Evolutionary conservation across 176 grass and related monocot genomes (phyloP).

Genomic region (Ensete glaucum): DNA sequence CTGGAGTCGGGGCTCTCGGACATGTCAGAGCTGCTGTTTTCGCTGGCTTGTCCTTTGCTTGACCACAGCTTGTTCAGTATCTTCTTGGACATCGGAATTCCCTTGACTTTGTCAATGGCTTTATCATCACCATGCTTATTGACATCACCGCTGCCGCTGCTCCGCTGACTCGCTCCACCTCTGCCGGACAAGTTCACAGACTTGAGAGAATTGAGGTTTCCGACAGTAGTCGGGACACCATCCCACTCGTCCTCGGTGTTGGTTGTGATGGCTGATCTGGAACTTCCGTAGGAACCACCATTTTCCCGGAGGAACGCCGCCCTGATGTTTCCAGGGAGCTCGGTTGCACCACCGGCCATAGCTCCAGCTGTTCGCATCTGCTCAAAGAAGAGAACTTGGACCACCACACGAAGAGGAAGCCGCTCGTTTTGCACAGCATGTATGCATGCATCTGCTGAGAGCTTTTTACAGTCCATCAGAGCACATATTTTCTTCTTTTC

Average conservation of each 20-base stretch:
- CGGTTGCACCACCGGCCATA: slow-evolving; percentile 17
- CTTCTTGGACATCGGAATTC: slow-evolving; percentile 72
- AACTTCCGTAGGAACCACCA: slow-evolving; percentile 76
- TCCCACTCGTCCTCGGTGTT: slow-evolving; percentile 64
- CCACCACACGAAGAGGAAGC: slow-evolving; percentile 85
- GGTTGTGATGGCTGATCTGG: slow-evolving; percentile 70
- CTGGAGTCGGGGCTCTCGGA: slow-evolving; percentile 69
- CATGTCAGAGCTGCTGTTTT: slow-evolving; percentile 79
- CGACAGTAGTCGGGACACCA: slow-evolving; percentile 36
- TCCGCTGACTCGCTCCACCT: slow-evolving; percentile 57
- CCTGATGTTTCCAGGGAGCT: slow-evolving; percentile 29
- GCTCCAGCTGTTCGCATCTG: slow-evolving; percentile 39
- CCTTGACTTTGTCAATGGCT: slow-evolving; percentile 37
- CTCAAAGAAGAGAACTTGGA: slow-evolving; percentile 94
- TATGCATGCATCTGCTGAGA: slow-evolving; percentile 70
- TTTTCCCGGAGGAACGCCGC: slow-evolving; percentile 65
- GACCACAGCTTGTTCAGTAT: slow-evolving; percentile 93
- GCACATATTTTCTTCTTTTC: slow-evolving; percentile 80
- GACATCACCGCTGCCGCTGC: slow-evolving; percentile 43
- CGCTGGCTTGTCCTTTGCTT: slow-evolving; percentile 36
- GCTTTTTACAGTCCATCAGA: slow-evolving; percentile 91
- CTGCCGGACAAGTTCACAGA: slow-evolving; percentile 44
- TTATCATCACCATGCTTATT: slow-evolving; percentile 51
- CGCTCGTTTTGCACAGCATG: slow-evolving; percentile 91
- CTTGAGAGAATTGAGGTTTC: slow-evolving; percentile 54